phyloP scores from a whole-genome alignment of 1,284 basidiomycete species.

The Irpex rosettiformis region DNA sequence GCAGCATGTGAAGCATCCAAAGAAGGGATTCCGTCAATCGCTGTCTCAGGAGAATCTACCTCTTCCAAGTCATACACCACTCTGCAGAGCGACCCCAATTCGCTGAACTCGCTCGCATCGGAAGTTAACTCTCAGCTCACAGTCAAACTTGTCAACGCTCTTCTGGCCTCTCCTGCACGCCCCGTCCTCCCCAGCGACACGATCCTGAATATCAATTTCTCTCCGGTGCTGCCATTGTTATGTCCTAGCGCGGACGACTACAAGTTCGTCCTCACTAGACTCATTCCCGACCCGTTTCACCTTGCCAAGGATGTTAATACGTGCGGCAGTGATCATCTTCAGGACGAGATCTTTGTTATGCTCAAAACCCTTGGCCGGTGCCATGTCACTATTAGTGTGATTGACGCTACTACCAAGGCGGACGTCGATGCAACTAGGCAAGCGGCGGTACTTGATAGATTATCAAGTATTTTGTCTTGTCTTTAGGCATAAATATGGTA shows the following conservation, averaged over 20 bases:
- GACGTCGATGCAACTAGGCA: constrained; percentile 45
- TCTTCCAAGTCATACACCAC: constrained; percentile 45
- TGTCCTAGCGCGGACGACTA: constrained; percentile 37
- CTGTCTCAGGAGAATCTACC: constrained; percentile 43
- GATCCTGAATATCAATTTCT: constrained; percentile 51
- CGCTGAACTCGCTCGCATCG: constrained; percentile 35
- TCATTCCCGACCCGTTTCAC: constrained; percentile 25
- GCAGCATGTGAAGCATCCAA: constrained; percentile 44
- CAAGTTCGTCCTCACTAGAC: constrained; percentile 45
- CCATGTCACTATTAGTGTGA: constrained; percentile 44
- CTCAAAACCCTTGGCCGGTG: constrained; percentile 30
- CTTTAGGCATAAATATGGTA: constrained; percentile 4
- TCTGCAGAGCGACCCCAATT: constrained; percentile 32
- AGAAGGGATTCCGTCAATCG: constrained; percentile 45
- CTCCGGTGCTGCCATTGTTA: constrained; percentile 30
- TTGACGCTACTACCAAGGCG: constrained; percentile 39
- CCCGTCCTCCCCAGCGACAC: constrained; percentile 41
- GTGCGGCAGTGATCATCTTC: constrained; percentile 40
- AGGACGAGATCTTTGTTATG: constrained; percentile 39
- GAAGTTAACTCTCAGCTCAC: constrained; percentile 41
- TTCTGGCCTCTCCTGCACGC: constrained; percentile 30
- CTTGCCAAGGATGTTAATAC: constrained; percentile 37
- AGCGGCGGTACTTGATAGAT: constrained; percentile 33
- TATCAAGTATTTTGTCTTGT: constrained; percentile 21
- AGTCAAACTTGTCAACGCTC: constrained; percentile 34